Conservation (phyloP, 352 stramenopile species). For the Globisporangium cystogenes region DNA sequence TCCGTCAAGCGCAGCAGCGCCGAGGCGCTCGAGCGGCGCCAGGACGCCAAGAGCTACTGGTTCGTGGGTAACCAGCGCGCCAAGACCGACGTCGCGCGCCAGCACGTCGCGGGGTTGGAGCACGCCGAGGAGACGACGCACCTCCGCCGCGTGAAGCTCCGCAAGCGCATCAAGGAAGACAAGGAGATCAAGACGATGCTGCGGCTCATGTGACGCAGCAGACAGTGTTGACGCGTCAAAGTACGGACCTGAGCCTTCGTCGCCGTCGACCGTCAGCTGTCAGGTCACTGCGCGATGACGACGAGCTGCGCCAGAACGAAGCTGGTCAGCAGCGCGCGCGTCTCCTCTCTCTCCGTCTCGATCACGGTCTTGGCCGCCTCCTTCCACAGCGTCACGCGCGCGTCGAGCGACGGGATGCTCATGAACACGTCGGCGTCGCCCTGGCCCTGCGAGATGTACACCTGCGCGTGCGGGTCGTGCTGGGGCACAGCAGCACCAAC, state of each 20-base stretch:
- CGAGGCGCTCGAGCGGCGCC: slow-evolving; percentile 31
- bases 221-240: too few species aligned
- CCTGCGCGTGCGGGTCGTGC: slow-evolving; percentile 60
- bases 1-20: slow-evolving; percentile 25
- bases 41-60: slow-evolving; percentile 64
- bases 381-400: slow-evolving; percentile 73
- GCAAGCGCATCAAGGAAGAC: slow-evolving; percentile 47
- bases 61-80: slow-evolving; percentile 53
- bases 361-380: slow-evolving; percentile 69
- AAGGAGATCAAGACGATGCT: slow-evolving; percentile 72
- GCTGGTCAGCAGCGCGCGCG: slow-evolving; percentile 52
- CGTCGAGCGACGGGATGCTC: slow-evolving; percentile 73
- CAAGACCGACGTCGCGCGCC: slow-evolving; percentile 22
- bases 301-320: slow-evolving; percentile 41
- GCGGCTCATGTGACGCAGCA: slow-evolving; percentile 30
- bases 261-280: too few species aligned
- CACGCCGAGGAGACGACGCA: slow-evolving; percentile 14
- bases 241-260: too few species aligned
- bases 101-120: slow-evolving; percentile 9
- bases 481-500: too few species aligned
- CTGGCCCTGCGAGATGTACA: slow-evolving; percentile 78
- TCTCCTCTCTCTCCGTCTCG: slow-evolving; percentile 72
- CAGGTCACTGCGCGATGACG: slow-evolving; percentile 8
- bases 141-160: slow-evolving; percentile 17
- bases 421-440: slow-evolving; percentile 76